phyloP scores from a whole-genome alignment of 257 asterid species.

The Rhazya stricta region DNA sequence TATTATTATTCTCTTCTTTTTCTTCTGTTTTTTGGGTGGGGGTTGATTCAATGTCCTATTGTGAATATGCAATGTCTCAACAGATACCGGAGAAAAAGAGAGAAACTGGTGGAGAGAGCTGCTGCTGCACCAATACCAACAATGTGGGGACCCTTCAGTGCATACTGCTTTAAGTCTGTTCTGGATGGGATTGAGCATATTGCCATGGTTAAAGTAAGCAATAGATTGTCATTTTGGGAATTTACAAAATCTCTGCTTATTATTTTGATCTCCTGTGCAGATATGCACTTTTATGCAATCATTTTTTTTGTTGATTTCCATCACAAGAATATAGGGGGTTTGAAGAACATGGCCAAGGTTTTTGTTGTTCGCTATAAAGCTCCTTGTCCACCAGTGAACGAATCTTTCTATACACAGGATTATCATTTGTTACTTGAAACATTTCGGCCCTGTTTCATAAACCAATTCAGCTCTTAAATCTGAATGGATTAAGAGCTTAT shows the following conservation, averaged over 20 bases:
- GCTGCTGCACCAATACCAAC: slow-evolving; percentile 24
- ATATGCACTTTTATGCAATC: neutral
- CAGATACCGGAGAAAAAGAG: slow-evolving; percentile 23
- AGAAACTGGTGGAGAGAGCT: slow-evolving; percentile 20
- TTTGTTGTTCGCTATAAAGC: neutral
- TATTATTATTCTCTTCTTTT: neutral
- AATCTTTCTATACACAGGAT: neutral
- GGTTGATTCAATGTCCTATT: neutral
- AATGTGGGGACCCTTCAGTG: slow-evolving; percentile 25
- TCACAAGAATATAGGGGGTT: neutral
- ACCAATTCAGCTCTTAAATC: no score
- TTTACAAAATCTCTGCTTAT: neutral
- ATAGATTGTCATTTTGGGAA: neutral
- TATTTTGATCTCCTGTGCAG: neutral
- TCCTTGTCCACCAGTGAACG: neutral
- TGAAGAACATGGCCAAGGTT: neutral
- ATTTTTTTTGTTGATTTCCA: neutral
- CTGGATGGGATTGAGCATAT: slow-evolving; percentile 30
- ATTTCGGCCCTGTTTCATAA: no score
- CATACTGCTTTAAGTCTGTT: slow-evolving; percentile 24
- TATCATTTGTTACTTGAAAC: neutral
- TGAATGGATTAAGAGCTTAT: no score
- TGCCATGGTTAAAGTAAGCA: slow-evolving; percentile 26
- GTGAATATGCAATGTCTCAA: neutral
- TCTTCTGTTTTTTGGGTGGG: neutral